phyloP scores from a whole-genome alignment of 2,329 filamentous ascomycete species.

The Verticillium longisporum region DNA sequence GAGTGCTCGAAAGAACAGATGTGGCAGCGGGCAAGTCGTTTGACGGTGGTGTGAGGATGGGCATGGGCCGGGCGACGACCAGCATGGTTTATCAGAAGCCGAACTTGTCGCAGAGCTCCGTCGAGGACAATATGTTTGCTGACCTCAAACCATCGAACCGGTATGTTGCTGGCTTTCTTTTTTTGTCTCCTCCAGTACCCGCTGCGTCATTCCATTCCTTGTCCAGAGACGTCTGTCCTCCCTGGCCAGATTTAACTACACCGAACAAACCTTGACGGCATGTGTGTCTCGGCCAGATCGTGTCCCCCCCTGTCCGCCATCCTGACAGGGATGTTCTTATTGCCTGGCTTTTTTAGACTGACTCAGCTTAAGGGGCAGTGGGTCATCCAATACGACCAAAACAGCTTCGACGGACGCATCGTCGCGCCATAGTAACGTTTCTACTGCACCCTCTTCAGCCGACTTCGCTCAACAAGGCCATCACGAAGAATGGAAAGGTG shows the following conservation, averaged over 20 bases:
- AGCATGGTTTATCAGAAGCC: constrained; percentile 21
- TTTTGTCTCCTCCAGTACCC: constrained; percentile 5
- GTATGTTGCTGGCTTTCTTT: constrained; percentile 32
- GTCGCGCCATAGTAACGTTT: constrained; percentile 55
- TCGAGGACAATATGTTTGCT: constrained; percentile 51
- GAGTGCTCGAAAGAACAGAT: constrained; percentile 49
- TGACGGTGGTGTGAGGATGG: constrained; percentile 39
- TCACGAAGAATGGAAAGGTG: constrained; percentile 32
- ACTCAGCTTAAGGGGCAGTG: constrained; percentile 45
- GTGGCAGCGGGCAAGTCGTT: constrained; percentile 38
- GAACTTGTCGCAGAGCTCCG: constrained; percentile 27
- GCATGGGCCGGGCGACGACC: constrained; percentile 30
- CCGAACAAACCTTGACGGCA: not conserved
- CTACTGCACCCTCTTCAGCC: constrained; percentile 54
- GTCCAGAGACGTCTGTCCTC: not conserved
- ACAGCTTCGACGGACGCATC: constrained; percentile 53
- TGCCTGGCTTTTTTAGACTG: constrained; percentile 17
- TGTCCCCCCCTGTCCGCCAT: constrained; percentile 4
- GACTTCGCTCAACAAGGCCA: constrained; percentile 28
- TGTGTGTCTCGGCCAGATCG: constrained; percentile 4
- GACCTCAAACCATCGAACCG: constrained; percentile 47
- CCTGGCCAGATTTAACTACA: not conserved
- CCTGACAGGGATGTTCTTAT: constrained; percentile 4
- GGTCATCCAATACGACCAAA: constrained; percentile 55
- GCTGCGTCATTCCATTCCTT: not conserved